Evolutionary conservation across 805 yeast species (phyloP).

Genomic region (Suhomyces sp.): DNA sequence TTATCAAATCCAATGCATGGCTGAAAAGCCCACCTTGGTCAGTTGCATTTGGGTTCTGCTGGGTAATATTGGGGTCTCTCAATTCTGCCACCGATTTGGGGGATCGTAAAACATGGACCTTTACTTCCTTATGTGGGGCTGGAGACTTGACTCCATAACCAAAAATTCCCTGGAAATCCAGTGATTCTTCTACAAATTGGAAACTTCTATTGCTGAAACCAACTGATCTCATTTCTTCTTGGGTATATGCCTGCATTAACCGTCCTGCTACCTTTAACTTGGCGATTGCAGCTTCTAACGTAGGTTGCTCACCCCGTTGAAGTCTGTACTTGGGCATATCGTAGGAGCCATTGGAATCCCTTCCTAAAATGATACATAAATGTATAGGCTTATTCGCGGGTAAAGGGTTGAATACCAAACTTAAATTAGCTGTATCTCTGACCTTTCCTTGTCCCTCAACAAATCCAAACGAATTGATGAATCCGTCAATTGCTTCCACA

Average conservation of each 20-base stretch:
- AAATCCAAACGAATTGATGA: conserved; percentile 27
- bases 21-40: conserved; percentile 75
- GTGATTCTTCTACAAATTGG: conserved; percentile 62
- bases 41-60: conserved; percentile 73
- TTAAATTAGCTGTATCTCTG: conserved; percentile 24
- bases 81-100: conserved; percentile 69
- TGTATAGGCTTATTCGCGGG: conserved; percentile 74
- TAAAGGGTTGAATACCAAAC: conserved; percentile 45
- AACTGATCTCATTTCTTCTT: conserved; percentile 78
- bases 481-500: conserved; percentile 48
- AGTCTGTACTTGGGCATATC: conserved; percentile 62
- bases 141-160: conserved; percentile 49
- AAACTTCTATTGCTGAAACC: conserved; percentile 81
- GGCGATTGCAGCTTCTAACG: conserved; percentile 64
- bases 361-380: conserved; percentile 71
- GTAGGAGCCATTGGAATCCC: conserved; percentile 67
- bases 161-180: conserved; percentile 26
- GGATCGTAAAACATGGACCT: conserved; percentile 73
- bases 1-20: conserved; percentile 75
- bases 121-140: conserved; percentile 57
- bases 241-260: conserved; percentile 87
- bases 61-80: conserved; percentile 78
- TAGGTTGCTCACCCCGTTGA: conserved; percentile 58
- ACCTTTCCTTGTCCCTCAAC: conserved; percentile 16
- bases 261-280: conserved; percentile 82